Conservation (phyloP, 495 filamentous ascomycete genomes). For the Hypoxylon subgilvum region DNA sequence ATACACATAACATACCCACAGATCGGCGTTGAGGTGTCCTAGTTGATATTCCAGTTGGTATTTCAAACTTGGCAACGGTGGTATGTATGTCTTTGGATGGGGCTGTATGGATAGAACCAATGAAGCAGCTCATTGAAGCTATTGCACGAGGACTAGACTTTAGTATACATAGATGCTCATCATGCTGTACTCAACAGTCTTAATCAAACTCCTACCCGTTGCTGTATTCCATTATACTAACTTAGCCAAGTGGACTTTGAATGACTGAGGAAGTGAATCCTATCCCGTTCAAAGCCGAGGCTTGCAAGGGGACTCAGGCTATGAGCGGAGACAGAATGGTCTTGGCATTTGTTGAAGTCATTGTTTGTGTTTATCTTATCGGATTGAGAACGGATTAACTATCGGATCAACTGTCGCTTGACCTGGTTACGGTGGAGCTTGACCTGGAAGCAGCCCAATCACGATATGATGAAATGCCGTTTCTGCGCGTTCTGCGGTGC, state of each 20-base stretch:
- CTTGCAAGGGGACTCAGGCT: neutral
- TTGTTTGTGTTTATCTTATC: conserved; percentile 40
- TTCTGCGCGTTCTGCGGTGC: conserved; percentile 3
- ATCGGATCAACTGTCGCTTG: conserved; percentile 28
- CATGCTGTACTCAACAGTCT: too few species aligned
- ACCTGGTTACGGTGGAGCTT: too few species aligned
- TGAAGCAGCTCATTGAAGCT: neutral
- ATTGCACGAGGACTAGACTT: neutral
- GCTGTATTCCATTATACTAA: conserved; percentile 4
- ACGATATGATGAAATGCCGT: conserved; percentile 17
- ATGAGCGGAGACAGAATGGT: conserved; percentile 1
- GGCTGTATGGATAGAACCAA: conserved; percentile 4
- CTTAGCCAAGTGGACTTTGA: neutral
- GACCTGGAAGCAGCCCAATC: conserved; percentile 9
- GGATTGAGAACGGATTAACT: conserved; percentile 27
- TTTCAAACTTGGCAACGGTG: neutral
- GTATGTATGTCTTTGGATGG: conserved; percentile 1
- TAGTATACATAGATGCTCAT: neutral
- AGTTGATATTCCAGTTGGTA: too few species aligned
- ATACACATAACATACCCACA: conserved; percentile 20
- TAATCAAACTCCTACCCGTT: too few species aligned
- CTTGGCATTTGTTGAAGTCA: conserved; percentile 27
- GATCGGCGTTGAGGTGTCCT: conserved; percentile 27
- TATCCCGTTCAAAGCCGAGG: conserved; percentile 23
- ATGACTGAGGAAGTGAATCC: too few species aligned